Conservation (phyloP, 2,329 filamentous ascomycete genomes). For the Zymoseptoria brevis region DNA sequence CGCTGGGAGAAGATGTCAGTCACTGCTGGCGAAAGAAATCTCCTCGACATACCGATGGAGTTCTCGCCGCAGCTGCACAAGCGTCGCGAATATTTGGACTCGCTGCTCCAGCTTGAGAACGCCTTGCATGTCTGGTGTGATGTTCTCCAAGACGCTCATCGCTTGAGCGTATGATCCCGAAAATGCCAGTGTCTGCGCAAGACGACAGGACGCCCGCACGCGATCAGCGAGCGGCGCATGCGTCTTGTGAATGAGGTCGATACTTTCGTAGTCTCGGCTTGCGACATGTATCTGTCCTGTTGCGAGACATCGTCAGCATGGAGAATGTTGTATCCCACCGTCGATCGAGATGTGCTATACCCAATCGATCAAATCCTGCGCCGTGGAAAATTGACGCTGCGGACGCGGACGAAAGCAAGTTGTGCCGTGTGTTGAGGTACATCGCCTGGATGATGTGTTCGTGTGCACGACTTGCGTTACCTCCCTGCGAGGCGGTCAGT, state of each 20-base stretch:
- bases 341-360: conserved; percentile 34
- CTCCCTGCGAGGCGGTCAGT: conserved; percentile 11
- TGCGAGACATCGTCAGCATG: neutral
- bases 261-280: conserved; percentile 59
- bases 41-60: conserved; percentile 43
- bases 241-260: conserved; percentile 63
- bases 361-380: conserved; percentile 68
- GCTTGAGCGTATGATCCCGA: conserved; percentile 65
- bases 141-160: conserved; percentile 49
- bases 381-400: conserved; percentile 65
- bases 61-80: conserved; percentile 58
- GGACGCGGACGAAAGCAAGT: conserved; percentile 64
- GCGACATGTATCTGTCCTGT: conserved; percentile 50
- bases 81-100: conserved; percentile 57
- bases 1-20: conserved; percentile 30
- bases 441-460: conserved; percentile 77
- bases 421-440: conserved; percentile 70
- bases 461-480: conserved; percentile 46
- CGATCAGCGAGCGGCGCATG: conserved; percentile 65
- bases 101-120: conserved; percentile 73
- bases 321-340: neutral
- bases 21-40: neutral
- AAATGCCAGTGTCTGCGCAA: conserved; percentile 58
- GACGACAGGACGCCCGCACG: conserved; percentile 64
- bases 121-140: conserved; percentile 56